These are phyloP conservation scores for Paragyromitra xinjiangensis DNA, from an alignment of 495 filamentous ascomycete genomes.

Conservation along the genomic window DNA sequence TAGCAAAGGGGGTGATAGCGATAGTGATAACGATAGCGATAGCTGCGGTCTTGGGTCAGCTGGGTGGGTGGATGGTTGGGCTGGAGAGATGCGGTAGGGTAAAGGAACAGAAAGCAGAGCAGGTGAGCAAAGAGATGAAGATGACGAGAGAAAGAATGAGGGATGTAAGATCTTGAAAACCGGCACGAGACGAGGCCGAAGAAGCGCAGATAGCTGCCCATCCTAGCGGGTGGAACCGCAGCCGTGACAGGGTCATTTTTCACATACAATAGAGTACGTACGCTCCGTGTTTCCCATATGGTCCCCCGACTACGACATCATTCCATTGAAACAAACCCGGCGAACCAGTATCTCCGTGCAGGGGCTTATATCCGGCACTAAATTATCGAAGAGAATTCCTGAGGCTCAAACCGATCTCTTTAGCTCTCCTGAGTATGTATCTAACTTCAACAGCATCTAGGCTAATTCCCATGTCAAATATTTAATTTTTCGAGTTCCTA, in stretches of 20 bases:
- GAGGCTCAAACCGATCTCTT: too few species aligned
- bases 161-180: not conserved
- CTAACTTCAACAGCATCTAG: too few species aligned
- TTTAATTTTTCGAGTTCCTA: too few species aligned
- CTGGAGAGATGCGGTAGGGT: too few species aligned
- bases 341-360: not conserved
- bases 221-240: not conserved
- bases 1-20: not conserved
- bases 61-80: not conserved
- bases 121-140: not conserved
- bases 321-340: not conserved
- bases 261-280: not conserved
- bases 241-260: conserved; percentile 15
- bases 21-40: not conserved
- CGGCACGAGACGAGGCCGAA: not conserved
- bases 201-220: not conserved
- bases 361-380: too few species aligned
- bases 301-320: conserved; percentile 8
- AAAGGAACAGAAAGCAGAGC: not conserved
- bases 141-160: not conserved
- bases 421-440: too few species aligned
- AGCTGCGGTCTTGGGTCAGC: not conserved
- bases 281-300: not conserved
- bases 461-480: too few species aligned
- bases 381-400: too few species aligned